Evolutionary conservation across 2,329 filamentous ascomycete genomes (phyloP).

Genomic region (Cylindrodendrum hubeiense): DNA sequence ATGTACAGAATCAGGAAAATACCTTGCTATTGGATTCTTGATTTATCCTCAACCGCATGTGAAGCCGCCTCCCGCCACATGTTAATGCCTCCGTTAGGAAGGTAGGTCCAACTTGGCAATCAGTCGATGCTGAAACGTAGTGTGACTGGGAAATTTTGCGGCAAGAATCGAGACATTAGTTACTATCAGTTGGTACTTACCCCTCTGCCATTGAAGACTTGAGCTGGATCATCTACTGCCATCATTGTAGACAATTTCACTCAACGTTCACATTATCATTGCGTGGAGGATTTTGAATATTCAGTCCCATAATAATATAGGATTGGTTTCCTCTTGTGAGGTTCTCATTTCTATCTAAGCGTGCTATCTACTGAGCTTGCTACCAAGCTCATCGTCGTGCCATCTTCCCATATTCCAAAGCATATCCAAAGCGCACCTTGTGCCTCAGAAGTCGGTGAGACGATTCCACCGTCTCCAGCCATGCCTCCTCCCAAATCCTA

Average conservation of each 20-base stretch:
- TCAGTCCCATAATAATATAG: background rate
- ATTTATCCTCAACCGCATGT: too few relatives aligned
- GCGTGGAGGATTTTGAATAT: background rate
- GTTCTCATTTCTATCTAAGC: conserved; percentile 2
- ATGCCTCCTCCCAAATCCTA: background rate
- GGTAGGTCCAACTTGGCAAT: too few relatives aligned
- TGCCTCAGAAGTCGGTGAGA: background rate
- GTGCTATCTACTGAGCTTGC: background rate
- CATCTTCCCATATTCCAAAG: background rate
- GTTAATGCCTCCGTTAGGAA: too few relatives aligned
- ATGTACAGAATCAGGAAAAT: too few relatives aligned
- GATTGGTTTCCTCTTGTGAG: background rate
- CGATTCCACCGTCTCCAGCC: background rate
- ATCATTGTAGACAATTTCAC: background rate
- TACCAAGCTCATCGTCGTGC: background rate
- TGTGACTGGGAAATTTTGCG: too few relatives aligned
- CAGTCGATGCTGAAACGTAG: too few relatives aligned
- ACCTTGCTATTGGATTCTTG: too few relatives aligned
- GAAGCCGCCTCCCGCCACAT: too few relatives aligned
- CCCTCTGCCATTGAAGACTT: too few relatives aligned
- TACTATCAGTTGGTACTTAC: too few relatives aligned
- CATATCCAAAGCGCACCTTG: background rate
- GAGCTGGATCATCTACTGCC: too few relatives aligned
- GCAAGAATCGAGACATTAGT: too few relatives aligned
- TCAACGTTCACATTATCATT: background rate